phyloP scores from a whole-genome alignment of 441 rosid genomes.

The Pelargonium australe region DNA sequence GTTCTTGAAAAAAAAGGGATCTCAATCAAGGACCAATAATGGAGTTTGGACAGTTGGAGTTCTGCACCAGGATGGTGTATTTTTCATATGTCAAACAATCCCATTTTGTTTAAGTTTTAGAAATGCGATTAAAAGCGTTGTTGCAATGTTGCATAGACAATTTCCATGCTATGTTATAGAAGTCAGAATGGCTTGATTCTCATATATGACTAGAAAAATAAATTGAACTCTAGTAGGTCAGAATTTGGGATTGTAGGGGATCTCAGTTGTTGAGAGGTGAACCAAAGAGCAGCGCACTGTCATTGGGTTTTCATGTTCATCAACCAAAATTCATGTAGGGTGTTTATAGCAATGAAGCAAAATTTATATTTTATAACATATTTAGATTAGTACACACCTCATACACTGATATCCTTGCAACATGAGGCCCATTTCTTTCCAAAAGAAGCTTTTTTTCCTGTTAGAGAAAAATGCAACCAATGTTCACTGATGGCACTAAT shows the following conservation, averaged over 20 bases:
- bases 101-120: too few species aligned
- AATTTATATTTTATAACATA: neutral
- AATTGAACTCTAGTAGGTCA: neutral
- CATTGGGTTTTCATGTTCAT: conserved; percentile 1
- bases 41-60: too few species aligned
- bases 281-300: neutral
- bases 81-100: too few species aligned
- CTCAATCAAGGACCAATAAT: too few species aligned
- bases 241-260: neutral
- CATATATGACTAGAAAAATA: neutral
- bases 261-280: neutral
- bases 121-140: too few species aligned
- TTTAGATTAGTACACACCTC: conserved; percentile 46
- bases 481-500: conserved; percentile 8
- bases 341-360: neutral
- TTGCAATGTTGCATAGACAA: too few species aligned
- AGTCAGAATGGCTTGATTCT: neutral
- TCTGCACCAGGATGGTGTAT: too few species aligned
- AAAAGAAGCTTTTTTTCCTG: conserved; percentile 87
- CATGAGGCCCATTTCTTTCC: conserved; percentile 72
- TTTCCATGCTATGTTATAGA: neutral
- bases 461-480: conserved; percentile 15
- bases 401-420: conserved; percentile 73
- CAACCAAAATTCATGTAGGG: neutral
- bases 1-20: neutral